A percentile compares a stretch with the other conserved stretches of the same genome.
phyloP scores from a whole-genome alignment of 306 rosid genomes.

The Trifolium dubium region DNA sequence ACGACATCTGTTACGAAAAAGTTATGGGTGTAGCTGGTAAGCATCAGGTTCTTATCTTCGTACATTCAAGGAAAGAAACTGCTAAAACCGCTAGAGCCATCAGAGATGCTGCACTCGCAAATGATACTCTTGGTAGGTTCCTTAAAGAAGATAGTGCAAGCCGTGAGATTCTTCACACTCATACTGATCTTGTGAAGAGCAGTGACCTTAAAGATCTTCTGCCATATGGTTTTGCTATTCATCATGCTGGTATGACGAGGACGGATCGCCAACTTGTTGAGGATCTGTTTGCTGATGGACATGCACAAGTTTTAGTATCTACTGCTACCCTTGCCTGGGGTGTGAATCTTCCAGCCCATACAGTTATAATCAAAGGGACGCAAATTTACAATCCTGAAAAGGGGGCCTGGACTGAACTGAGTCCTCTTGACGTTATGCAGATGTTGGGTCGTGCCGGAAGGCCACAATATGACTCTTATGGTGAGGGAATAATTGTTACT shows the following conservation, averaged over 20 bases:
- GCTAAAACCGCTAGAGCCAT: slow-evolving; percentile 99
- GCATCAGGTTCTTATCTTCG: slow-evolving; percentile 95
- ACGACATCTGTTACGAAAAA: slow-evolving; percentile 90
- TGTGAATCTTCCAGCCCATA: slow-evolving; percentile 93
- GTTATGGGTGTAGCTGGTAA: slow-evolving; percentile 96
- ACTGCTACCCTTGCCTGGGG: slow-evolving; percentile 99
- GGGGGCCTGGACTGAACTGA: slow-evolving; percentile 97
- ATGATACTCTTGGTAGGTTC: slow-evolving; percentile 91
- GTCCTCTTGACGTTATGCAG: slow-evolving; percentile 96
- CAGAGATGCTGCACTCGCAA: slow-evolving; percentile 90
- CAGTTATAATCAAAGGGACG: slow-evolving; percentile 93
- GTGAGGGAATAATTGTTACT: slow-evolving; percentile 93
- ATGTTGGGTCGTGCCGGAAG: slow-evolving; percentile 99
- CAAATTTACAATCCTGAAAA: slow-evolving; percentile 93
- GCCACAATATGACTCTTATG: slow-evolving; percentile 86
- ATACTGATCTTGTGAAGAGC: slow-evolving; percentile 92
- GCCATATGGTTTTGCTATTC: slow-evolving; percentile 96
- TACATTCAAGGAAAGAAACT: slow-evolving; percentile 94
- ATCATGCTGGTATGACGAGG: slow-evolving; percentile 95
- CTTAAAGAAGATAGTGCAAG: slow-evolving; percentile 97
- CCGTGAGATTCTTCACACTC: slow-evolving; percentile 92
- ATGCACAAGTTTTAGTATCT: slow-evolving; percentile 92
- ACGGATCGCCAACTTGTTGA: slow-evolving; percentile 93
- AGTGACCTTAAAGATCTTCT: slow-evolving; percentile 95
- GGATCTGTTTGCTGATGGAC: slow-evolving; percentile 94